Evolutionary conservation across 2,329 filamentous ascomycete species (phyloP).

Genomic region (Verticillium nubilum): DNA sequence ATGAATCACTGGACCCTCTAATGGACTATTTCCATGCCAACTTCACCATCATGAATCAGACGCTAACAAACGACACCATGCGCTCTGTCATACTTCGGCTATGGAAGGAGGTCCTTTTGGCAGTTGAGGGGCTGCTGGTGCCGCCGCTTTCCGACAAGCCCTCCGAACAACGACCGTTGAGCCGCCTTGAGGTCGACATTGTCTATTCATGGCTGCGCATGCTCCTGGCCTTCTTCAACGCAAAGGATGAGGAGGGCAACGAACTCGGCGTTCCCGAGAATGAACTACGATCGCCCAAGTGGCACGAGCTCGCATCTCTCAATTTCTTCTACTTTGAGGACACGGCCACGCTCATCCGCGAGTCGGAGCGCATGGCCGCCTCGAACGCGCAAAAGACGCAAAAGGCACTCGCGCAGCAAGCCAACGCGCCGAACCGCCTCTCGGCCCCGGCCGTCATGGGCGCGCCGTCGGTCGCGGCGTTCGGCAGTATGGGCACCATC

Average conservation of each 20-base stretch:
- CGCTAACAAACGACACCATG: constrained; percentile 93
- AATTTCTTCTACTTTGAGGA: constrained; percentile 99
- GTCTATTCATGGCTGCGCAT: constrained; percentile 92
- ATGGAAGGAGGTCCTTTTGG: constrained; percentile 95
- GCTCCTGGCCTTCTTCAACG: constrained; percentile 92
- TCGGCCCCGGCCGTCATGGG: constrained; percentile 53
- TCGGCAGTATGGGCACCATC: constrained; percentile 65
- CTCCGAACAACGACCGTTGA: constrained; percentile 76
- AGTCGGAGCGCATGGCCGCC: constrained; percentile 92
- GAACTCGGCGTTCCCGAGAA: constrained; percentile 85
- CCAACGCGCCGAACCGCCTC: constrained; percentile 44
- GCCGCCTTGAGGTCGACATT: constrained; percentile 84
- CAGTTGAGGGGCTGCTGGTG: constrained; percentile 83
- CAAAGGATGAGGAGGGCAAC: constrained; percentile 76
- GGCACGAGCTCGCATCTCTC: constrained; percentile 91
- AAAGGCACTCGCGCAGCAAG: constrained; percentile 53
- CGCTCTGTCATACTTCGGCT: constrained; percentile 94
- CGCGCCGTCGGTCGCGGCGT: constrained; percentile 42
- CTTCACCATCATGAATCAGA: constrained; percentile 98
- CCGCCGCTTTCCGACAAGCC: constrained; percentile 94
- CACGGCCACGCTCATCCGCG: constrained; percentile 85
- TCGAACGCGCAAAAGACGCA: constrained; percentile 73
- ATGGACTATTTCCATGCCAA: constrained; percentile 98
- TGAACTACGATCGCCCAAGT: constrained; percentile 93
- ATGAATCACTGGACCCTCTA: constrained; percentile 75